These are phyloP conservation scores for Russula sp. DNA, from an alignment of 768 basidiomycete genomes.

Conservation along the genomic window DNA sequence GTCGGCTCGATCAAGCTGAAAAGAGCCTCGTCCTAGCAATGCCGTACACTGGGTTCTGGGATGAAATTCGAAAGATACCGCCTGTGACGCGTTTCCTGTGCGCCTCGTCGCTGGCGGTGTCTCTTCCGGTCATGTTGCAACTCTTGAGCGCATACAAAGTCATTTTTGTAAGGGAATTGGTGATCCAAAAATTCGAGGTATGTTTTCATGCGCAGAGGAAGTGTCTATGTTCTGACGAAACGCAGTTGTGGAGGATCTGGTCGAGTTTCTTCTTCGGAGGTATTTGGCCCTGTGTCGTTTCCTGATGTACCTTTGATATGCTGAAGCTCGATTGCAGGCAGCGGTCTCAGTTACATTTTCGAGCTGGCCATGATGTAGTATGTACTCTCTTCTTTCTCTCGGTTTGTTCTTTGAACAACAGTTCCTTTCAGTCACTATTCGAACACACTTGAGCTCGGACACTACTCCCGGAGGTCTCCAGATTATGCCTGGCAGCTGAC, in stretches of 20 bases:
- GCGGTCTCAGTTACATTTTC: constrained; percentile 58
- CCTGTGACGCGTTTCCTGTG: constrained; percentile 74
- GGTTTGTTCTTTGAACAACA: constrained; percentile 7
- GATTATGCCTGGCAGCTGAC: constrained; percentile 77
- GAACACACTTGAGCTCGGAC: constrained; percentile 58
- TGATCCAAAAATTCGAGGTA: constrained; percentile 55
- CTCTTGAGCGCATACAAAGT: constrained; percentile 53
- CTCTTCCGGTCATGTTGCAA: constrained; percentile 54
- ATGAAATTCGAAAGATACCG: constrained; percentile 76
- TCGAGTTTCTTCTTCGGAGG: constrained; percentile 75
- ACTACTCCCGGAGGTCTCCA: constrained; percentile 58
- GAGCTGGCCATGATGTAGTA: constrained; percentile 73
- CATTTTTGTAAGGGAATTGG: constrained; percentile 49
- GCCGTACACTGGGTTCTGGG: constrained; percentile 34
- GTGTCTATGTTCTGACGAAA: neutral
- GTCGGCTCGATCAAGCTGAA: neutral
- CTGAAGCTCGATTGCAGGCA: constrained; percentile 36
- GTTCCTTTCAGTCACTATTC: constrained; percentile 54
- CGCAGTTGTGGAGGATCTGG: constrained; percentile 68
- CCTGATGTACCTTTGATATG: neutral
- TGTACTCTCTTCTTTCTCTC: constrained; percentile 26
- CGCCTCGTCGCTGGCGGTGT: constrained; percentile 57
- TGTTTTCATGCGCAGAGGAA: constrained; percentile 27
- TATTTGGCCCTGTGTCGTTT: constrained; percentile 27
- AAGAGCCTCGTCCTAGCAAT: constrained; percentile 8